Conservation (phyloP, 768 basidiomycete genomes). For the Suillus americanus region DNA sequence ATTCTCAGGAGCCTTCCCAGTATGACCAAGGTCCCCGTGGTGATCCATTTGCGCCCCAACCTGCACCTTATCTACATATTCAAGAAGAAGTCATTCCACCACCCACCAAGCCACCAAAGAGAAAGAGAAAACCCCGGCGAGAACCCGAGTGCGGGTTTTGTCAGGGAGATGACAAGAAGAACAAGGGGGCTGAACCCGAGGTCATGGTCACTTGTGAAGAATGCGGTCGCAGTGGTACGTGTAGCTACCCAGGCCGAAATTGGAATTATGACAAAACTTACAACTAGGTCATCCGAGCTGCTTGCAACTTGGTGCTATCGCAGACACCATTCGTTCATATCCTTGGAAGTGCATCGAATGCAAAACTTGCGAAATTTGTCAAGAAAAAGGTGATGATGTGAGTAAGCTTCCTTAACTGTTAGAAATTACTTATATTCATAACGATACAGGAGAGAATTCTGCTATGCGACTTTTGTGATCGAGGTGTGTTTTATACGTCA, state of each 20-base stretch:
- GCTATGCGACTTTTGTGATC: constrained; percentile 93
- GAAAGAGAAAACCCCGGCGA: constrained; percentile 44
- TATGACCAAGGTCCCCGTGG: constrained; percentile 79
- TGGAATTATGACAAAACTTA: constrained; percentile 4
- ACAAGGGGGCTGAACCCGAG: constrained; percentile 59
- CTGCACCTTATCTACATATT: constrained; percentile 51
- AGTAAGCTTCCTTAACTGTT: constrained; percentile 32
- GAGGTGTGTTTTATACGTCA: constrained; percentile 48
- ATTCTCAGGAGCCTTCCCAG: constrained; percentile 40
- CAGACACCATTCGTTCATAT: constrained; percentile 65
- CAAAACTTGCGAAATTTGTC: constrained; percentile 88
- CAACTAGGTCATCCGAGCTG: constrained; percentile 82
- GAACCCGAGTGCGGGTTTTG: constrained; percentile 82
- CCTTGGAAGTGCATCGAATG: constrained; percentile 90
- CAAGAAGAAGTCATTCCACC: constrained; percentile 42
- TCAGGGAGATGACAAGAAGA: constrained; percentile 58
- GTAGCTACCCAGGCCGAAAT: background rate
- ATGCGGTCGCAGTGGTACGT: constrained; percentile 81
- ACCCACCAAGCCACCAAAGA: constrained; percentile 45
- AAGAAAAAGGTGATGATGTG: constrained; percentile 86
- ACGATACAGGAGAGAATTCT: constrained; percentile 67
- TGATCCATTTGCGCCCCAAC: constrained; percentile 77
- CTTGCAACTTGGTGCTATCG: constrained; percentile 60
- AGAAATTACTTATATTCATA: constrained; percentile 16
- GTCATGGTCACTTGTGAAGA: constrained; percentile 74